Evolutionary conservation across 2,329 filamentous ascomycete species (phyloP).

Genomic region (Colletotrichum zoysiae): DNA sequence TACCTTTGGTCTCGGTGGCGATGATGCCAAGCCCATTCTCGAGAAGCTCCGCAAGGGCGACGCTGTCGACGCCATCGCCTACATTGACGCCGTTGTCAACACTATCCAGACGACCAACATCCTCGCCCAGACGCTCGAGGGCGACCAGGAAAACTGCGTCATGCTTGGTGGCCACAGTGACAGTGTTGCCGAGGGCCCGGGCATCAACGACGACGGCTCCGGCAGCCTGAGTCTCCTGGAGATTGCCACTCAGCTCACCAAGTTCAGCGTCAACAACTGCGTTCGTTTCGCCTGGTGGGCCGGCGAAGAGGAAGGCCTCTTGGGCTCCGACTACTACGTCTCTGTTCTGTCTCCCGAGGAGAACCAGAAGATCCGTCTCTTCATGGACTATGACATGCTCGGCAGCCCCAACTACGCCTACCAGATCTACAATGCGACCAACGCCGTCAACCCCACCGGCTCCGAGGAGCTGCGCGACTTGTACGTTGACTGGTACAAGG

Average conservation of each 20-base stretch:
- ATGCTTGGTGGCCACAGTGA: conserved; percentile 76
- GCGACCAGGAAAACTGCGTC: conserved; percentile 73
- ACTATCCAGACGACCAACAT: conserved; percentile 70
- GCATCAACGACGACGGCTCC: conserved; percentile 84
- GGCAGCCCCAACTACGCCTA: conserved; percentile 75
- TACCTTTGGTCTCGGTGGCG: conserved; percentile 74
- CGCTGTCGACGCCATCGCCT: conserved; percentile 66
- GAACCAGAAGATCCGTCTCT: conserved; percentile 72
- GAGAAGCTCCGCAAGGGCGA: conserved; percentile 65
- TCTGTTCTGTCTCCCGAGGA: conserved; percentile 66
- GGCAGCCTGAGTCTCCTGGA: conserved; percentile 74
- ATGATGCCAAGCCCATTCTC: conserved; percentile 69
- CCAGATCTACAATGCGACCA: conserved; percentile 79
- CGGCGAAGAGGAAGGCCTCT: conserved; percentile 74
- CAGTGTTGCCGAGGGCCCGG: conserved; percentile 72
- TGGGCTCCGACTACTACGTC: conserved; percentile 74
- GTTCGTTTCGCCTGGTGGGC: conserved; percentile 78
- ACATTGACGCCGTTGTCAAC: conserved; percentile 69
- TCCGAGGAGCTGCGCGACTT: conserved; percentile 77
- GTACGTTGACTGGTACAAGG: conserved; percentile 76
- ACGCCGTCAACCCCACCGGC: conserved; percentile 76
- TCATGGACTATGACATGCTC: conserved; percentile 80
- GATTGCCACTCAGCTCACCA: conserved; percentile 69
- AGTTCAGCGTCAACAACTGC: conserved; percentile 72
- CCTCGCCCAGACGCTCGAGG: conserved; percentile 70